phyloP scores from a whole-genome alignment of 2,329 filamentous ascomycete genomes.

The Xylaria sp. region DNA sequence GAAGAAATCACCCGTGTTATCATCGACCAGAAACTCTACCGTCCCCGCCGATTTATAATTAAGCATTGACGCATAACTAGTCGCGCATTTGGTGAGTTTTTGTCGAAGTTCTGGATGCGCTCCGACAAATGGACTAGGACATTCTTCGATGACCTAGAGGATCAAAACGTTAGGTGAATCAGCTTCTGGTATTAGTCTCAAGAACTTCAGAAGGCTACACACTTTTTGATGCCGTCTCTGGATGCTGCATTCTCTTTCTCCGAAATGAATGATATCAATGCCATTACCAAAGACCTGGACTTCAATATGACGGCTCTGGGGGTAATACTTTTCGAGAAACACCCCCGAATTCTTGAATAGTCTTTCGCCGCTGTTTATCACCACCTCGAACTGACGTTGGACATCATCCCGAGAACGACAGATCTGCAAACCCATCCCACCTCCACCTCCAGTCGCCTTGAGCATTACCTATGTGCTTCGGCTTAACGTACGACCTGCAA shows the following conservation, averaged over 20 bases:
- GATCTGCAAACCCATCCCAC: conserved; percentile 69
- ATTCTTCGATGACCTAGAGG: conserved; percentile 63
- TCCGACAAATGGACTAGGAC: conserved; percentile 57
- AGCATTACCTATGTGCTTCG: conserved; percentile 47
- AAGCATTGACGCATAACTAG: conserved; percentile 11
- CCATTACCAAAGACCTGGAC: conserved; percentile 68
- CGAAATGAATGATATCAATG: conserved; percentile 66
- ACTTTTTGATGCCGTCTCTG: conserved; percentile 71
- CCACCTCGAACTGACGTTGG: conserved; percentile 61
- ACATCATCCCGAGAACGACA: conserved; percentile 57
- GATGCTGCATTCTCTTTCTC: conserved; percentile 74
- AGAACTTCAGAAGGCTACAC: not conserved
- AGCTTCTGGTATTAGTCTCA: not conserved
- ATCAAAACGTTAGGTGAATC: not conserved
- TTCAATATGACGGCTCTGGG: conserved; percentile 62
- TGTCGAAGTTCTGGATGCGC: conserved; percentile 17
- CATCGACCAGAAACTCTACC: conserved; percentile 70
- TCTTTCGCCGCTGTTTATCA: conserved; percentile 64
- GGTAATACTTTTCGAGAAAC: conserved; percentile 69
- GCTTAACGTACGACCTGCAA: not conserved
- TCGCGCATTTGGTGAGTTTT: conserved; percentile 52
- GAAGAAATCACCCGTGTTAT: conserved; percentile 68
- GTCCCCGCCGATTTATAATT: conserved; percentile 50
- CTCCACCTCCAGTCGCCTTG: conserved; percentile 72
- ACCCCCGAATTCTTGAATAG: conserved; percentile 70